Conservation (phyloP, 2,329 filamentous ascomycete species). For the Ambrosiella cleistominuta region DNA sequence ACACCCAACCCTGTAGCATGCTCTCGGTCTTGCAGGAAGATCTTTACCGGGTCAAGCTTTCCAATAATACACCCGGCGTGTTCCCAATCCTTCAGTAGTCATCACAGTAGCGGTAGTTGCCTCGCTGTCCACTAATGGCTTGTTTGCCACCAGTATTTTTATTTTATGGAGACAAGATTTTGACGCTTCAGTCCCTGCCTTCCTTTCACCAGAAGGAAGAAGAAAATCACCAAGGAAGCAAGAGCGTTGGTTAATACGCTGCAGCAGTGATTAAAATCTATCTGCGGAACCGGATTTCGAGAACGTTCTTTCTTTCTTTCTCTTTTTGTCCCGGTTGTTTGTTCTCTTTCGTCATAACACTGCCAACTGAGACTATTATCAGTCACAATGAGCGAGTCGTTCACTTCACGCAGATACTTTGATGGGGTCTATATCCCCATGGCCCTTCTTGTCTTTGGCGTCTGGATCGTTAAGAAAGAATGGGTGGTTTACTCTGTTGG, state of each 20-base stretch:
- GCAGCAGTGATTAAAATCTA: not conserved
- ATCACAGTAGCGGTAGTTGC: not conserved
- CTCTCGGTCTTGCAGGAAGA: no score
- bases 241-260: not conserved
- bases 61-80: not conserved
- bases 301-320: not conserved
- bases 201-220: not conserved
- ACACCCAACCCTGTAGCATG: not conserved
- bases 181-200: not conserved
- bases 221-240: not conserved
- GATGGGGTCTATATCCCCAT: conserved; percentile 73
- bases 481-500: conserved; percentile 55
- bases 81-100: not conserved
- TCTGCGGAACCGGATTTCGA: not conserved
- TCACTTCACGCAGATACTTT: conserved; percentile 45
- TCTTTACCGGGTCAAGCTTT: no score
- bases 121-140: not conserved
- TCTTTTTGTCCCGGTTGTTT: conserved; percentile 3
- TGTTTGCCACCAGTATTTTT: not conserved
- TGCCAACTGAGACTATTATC: not conserved
- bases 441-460: conserved; percentile 59
- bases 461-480: conserved; percentile 60
- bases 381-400: conserved; percentile 20
- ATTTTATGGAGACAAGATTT: not conserved
- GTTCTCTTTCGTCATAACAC: not conserved